These are phyloP conservation scores for Neonothopanus nambi DNA, from an alignment of 1,284 basidiomycete species.

Conservation along the genomic window DNA sequence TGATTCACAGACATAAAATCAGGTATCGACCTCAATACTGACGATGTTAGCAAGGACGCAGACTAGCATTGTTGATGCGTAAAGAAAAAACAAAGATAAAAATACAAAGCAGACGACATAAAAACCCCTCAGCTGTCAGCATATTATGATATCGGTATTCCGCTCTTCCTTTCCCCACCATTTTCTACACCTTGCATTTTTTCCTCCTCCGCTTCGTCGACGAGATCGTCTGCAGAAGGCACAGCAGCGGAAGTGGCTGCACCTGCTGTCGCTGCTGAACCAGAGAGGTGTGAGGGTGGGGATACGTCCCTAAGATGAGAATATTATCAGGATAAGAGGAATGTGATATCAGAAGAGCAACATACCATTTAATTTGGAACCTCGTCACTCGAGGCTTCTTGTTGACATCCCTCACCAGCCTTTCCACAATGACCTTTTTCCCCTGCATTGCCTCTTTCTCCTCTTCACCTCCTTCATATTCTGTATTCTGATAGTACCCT, in stretches of 20 bases:
- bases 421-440: conserved; percentile 70
- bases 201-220: conserved; percentile 30
- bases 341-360: conserved; percentile 16
- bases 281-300: conserved; percentile 43
- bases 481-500: conserved; percentile 99
- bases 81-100: no score
- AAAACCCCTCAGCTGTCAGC: no score
- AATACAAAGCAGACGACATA: no score
- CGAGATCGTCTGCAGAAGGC: conserved; percentile 75
- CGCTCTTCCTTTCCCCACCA: no score
- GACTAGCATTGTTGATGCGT: no score
- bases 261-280: conserved; percentile 51
- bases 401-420: conserved; percentile 85
- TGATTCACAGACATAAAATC: no score
- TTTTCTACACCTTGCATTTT: background rate
- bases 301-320: conserved; percentile 61
- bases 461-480: conserved; percentile 89
- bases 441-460: conserved; percentile 74
- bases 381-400: conserved; percentile 94
- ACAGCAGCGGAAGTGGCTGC: conserved; percentile 78
- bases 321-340: conserved; percentile 6
- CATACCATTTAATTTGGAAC: conserved; percentile 84
- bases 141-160: no score
- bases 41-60: no score
- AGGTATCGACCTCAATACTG: no score